Evolutionary conservation across 1,139 yeast species (phyloP).

Genomic region (Ogataea hybrid): DNA sequence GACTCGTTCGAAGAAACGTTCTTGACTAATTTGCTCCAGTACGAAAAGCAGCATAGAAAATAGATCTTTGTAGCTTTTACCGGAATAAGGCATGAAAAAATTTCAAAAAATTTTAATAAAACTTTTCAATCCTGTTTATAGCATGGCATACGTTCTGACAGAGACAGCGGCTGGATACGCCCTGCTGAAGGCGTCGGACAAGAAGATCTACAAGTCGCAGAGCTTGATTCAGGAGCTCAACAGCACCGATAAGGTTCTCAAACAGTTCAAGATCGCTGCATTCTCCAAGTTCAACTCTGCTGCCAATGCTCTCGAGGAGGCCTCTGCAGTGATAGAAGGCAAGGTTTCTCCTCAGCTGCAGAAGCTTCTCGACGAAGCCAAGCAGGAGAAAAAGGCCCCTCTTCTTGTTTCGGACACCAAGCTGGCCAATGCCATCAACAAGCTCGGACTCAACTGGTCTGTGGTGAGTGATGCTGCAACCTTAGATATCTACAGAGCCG

Average conservation of each 20-base stretch:
- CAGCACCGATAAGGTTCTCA: constrained; percentile 76
- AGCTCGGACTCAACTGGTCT: constrained; percentile 88
- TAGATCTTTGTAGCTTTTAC: background rate
- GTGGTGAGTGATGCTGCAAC: too few species aligned
- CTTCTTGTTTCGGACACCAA: constrained; percentile 93
- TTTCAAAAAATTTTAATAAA: constrained; percentile 10
- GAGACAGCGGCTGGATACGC: constrained; percentile 99
- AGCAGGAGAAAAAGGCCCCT: constrained; percentile 86
- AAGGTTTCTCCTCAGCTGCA: constrained; percentile 85
- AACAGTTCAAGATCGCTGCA: constrained; percentile 86
- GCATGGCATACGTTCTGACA: constrained; percentile 91
- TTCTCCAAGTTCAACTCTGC: constrained; percentile 94
- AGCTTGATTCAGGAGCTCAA: constrained; percentile 74
- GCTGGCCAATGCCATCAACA: constrained; percentile 94
- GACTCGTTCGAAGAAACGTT: too few species aligned
- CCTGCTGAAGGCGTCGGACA: constrained; percentile 93
- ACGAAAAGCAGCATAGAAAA: constrained; percentile 6
- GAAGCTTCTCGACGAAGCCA: constrained; percentile 72
- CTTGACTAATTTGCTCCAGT: too few species aligned
- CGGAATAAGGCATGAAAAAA: constrained; percentile 10
- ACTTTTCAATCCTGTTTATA: constrained; percentile 6
- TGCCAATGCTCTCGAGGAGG: constrained; percentile 94
- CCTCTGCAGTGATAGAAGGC: constrained; percentile 89
- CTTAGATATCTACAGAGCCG: too few species aligned
- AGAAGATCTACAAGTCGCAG: constrained; percentile 88